Conservation (phyloP, 768 basidiomycete species). For the Lactarius quietus region DNA sequence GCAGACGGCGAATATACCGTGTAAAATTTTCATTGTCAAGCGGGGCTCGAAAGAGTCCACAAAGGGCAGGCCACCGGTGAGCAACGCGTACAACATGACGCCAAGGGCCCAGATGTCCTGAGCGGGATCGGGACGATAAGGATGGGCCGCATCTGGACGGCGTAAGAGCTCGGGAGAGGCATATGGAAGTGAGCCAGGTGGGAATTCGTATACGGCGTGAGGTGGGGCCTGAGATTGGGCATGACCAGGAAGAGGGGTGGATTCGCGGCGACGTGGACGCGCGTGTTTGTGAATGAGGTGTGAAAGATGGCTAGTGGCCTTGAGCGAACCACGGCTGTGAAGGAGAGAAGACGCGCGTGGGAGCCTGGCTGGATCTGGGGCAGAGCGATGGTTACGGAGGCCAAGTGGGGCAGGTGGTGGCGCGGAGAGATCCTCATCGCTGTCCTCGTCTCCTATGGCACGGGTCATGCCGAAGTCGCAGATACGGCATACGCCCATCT, state of each 20-base stretch:
- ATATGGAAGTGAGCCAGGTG: constrained; percentile 87
- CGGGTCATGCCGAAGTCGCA: constrained; percentile 81
- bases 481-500: constrained; percentile 82
- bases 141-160: constrained; percentile 44
- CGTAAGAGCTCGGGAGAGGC: constrained; percentile 84
- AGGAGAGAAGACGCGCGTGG: constrained; percentile 4
- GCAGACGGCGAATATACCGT: constrained; percentile 49
- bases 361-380: background rate
- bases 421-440: constrained; percentile 2
- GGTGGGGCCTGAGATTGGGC: constrained; percentile 29
- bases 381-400: background rate
- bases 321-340: constrained; percentile 13
- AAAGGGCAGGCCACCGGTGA: constrained; percentile 86
- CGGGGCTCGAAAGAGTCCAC: constrained; percentile 87
- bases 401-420: background rate
- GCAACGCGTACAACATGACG: constrained; percentile 79
- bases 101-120: constrained; percentile 98
- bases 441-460: constrained; percentile 54
- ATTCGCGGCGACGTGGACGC: constrained; percentile 49
- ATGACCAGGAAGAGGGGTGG: constrained; percentile 39
- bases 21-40: constrained; percentile 86
- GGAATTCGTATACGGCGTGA: constrained; percentile 43
- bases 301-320: constrained; percentile 32
- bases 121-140: constrained; percentile 52
- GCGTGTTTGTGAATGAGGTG: constrained; percentile 37